Base-by-base conservation (phyloP, 768 basidiomycete genomes). In the Kwoniella sp. region DNA sequence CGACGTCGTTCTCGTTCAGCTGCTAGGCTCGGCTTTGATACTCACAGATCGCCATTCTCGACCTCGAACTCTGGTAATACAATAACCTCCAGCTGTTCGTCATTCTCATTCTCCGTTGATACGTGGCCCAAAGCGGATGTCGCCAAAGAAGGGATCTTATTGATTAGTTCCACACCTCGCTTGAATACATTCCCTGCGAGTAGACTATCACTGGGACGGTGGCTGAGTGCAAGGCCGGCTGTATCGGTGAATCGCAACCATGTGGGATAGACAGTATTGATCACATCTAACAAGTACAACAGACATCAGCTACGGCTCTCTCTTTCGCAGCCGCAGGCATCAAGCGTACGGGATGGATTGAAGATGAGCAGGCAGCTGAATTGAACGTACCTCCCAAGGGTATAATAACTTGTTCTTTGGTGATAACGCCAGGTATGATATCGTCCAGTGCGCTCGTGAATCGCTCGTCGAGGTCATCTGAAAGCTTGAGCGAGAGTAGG, bases 381-480 rank as follows among this genome's bases (percentile, higher is more conserved):
- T 17, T 21, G 15, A n/a, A 44, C 68, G 27, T 48, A 61, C 59
- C 58, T 21, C 40, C 26, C 30, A 68, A 24, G 13, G 25, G 17
- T 9, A 71, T 37, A 10, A 58, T 56, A 30, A 71, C 53, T 33
- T 68, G 67, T 13, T 67, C 62, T 57, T 64, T 68, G n/a, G 40
- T 30, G 1, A 47, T 40, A 13, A 64, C 13, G 13, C 58, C 53
- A 1, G 67, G 70, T 7, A 69, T 36, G 26, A 67, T 27, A 7
- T 40, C 40, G n/a, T 30, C 24, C 40, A 73, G 22, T 1, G 50
- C 40, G 15, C 60, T 52, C 5, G 55, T 47, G 44, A 76, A 68
- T 19, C 61, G 27, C 27, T 47, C 51, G 46, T 76, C 74, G 19
- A 76, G 55, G 47, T 76, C 71, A 13, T 76, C 69, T 10, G 68